A percentile compares a stretch with the other conserved stretches of the same genome.
phyloP scores from a whole-genome alignment of 257 asterid species.

The Ajuga chamaepitys region DNA sequence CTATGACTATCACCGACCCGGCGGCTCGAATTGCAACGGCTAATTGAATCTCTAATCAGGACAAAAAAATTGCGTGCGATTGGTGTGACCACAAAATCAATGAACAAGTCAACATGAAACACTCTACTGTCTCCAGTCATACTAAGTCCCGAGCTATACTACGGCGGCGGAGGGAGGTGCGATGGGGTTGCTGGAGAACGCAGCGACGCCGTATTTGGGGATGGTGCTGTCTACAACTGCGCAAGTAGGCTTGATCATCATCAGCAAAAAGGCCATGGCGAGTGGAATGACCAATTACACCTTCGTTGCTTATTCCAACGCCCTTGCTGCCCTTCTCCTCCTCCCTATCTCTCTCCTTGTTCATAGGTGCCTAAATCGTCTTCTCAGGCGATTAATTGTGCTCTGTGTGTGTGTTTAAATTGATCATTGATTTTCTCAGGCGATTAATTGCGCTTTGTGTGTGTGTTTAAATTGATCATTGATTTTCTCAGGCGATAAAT shows the following conservation, averaged over 20 bases:
- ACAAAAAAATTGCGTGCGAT: too few relatives aligned
- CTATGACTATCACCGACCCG: too few relatives aligned
- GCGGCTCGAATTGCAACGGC: too few relatives aligned
- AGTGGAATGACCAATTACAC: constrained; percentile 78
- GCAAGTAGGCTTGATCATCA: constrained; percentile 67
- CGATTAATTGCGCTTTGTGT: background rate
- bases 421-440: too few relatives aligned
- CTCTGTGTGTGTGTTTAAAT: background rate
- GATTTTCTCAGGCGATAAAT: background rate
- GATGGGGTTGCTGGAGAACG: constrained; percentile 35
- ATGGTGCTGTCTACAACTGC: constrained; percentile 59
- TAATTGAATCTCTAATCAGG: too few relatives aligned
- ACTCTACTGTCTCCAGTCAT: background rate
- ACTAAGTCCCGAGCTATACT: background rate
- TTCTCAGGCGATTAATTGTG: too few relatives aligned
- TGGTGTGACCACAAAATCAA: background rate
- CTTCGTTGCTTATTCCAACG: constrained; percentile 76
- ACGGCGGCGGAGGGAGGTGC: background rate
- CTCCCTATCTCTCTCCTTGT: constrained; percentile 68
- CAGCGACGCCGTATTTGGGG: constrained; percentile 57
- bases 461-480: background rate
- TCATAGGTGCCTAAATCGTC: constrained; percentile 39
- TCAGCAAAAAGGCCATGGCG: constrained; percentile 73
- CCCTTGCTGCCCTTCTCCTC: constrained; percentile 72
- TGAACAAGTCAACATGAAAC: background rate